phyloP scores from a whole-genome alignment of 176 grass and related monocot species.

The Carex pumila region DNA sequence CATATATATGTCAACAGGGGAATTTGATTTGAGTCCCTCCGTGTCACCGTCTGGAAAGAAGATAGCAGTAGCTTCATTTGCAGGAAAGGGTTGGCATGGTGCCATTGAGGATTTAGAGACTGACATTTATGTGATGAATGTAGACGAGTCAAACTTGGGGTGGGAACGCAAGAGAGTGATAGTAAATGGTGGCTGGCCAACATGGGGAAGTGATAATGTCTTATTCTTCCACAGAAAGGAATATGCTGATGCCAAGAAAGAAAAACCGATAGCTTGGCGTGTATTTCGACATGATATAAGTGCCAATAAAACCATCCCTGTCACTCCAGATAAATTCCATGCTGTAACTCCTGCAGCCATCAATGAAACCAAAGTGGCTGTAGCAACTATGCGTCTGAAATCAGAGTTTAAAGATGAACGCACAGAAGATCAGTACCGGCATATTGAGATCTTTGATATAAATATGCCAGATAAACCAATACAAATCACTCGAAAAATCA shows the following conservation, averaged over 20 bases:
- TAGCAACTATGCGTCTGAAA: background rate
- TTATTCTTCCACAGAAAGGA: constrained; percentile 33
- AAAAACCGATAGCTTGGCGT: background rate
- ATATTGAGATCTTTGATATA: no score
- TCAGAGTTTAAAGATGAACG: no score
- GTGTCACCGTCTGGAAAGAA: constrained; percentile 33
- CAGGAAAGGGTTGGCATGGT: background rate
- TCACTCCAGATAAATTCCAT: constrained; percentile 6
- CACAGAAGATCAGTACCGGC: no score
- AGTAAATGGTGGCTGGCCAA: constrained; percentile 27
- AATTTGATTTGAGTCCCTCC: constrained; percentile 27
- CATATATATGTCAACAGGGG: background rate
- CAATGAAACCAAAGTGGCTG: constrained; percentile 18
- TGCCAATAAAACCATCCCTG: background rate
- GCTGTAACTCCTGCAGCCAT: constrained; percentile 41
- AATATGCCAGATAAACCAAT: accelerated
- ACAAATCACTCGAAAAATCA: no score
- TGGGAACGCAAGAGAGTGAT: background rate
- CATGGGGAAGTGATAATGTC: constrained; percentile 36
- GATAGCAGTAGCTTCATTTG: constrained; percentile 29
- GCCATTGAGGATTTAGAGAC: constrained; percentile 33
- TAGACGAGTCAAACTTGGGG: background rate
- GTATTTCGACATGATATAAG: constrained; percentile 14
- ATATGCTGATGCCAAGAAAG: background rate
- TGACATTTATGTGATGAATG: constrained; percentile 35